A percentile compares a stretch with the other conserved stretches of the same genome.
These are phyloP conservation scores for Entomortierella lignicola DNA, from an alignment of 192 early-diverging fungal genomes.

Conservation along the genomic window DNA sequence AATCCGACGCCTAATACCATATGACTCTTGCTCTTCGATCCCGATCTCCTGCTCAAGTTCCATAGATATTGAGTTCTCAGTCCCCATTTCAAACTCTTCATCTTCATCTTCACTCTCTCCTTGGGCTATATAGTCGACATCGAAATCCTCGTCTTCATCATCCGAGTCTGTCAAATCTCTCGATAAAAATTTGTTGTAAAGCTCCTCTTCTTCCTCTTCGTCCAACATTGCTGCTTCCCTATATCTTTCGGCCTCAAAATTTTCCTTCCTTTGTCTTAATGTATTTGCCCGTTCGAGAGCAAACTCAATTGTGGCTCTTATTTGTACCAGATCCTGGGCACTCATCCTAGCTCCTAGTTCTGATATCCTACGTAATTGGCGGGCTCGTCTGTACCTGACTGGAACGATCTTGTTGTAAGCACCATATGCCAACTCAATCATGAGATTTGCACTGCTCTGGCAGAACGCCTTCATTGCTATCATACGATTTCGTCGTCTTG, in stretches of 20 bases:
- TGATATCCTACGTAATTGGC: background rate
- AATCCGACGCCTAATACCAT: conserved; percentile 19
- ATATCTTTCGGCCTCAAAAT: background rate
- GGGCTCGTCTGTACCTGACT: conserved; percentile 16
- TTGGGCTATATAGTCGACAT: conserved; percentile 22
- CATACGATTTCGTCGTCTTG: conserved; percentile 26
- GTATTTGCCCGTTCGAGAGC: conserved; percentile 28
- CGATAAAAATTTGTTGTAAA: conserved; percentile 39
- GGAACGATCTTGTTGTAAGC: conserved; percentile 34
- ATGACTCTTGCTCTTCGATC: background rate
- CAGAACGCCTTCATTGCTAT: conserved; percentile 42
- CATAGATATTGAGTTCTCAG: background rate
- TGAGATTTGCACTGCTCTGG: conserved; percentile 24
- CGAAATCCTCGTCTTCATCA: conserved; percentile 32
- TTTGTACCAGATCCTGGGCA: conserved; percentile 27
- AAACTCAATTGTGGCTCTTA: conserved; percentile 27
- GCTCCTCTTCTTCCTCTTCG: conserved; percentile 42
- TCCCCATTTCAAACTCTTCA: conserved; percentile 5
- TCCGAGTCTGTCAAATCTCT: conserved; percentile 28
- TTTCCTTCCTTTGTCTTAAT: background rate
- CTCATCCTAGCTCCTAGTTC: conserved; percentile 18
- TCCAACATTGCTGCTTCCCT: conserved; percentile 7
- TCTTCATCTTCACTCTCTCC: conserved; percentile 14
- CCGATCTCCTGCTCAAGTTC: background rate
- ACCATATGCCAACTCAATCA: conserved; percentile 9